Evolutionary conservation across 2,329 filamentous ascomycete species (phyloP).

Genomic region (Pseudogymnoascus sp.): DNA sequence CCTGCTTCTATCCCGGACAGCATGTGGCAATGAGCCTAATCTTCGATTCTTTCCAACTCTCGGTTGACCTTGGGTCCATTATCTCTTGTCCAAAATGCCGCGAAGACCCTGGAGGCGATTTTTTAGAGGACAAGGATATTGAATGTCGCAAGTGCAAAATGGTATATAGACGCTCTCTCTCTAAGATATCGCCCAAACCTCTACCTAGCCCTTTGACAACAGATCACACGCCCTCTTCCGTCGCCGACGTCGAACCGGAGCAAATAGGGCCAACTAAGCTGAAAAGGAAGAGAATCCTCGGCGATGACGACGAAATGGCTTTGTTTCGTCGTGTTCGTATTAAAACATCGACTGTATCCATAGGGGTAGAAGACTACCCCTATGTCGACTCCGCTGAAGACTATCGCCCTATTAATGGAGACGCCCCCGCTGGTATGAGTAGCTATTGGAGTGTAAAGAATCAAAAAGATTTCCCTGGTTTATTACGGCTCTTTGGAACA

Average conservation of each 20-base stretch:
- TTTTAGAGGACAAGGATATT: not conserved
- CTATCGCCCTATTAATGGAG: too few relatives aligned
- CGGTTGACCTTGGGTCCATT: too few relatives aligned
- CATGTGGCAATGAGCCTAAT: conserved; percentile 28
- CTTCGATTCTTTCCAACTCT: conserved; percentile 16
- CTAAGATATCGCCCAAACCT: not conserved
- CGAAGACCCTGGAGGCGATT: not conserved
- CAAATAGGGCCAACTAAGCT: not conserved
- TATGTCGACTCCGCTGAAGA: too few relatives aligned
- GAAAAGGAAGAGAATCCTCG: not conserved
- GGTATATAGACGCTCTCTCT: not conserved
- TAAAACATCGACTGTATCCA: not conserved
- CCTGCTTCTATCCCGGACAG: conserved; percentile 28
- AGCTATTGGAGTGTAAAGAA: conserved; percentile 87
- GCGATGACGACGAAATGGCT: conserved; percentile 1
- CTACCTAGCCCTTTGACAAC: not conserved
- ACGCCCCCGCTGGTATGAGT: not conserved
- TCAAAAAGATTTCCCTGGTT: conserved; percentile 63
- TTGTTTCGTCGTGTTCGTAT: conserved; percentile 13
- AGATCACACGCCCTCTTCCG: not conserved
- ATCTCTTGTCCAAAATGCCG: not conserved
- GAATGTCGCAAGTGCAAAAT: not conserved
- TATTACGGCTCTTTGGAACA: conserved; percentile 68
- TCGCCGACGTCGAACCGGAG: not conserved
- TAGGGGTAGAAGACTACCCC: too few relatives aligned